Evolutionary conservation across 176 grass and related monocot species (phyloP), one percentile per base, ranked within the genome.

Genomic region (Carex parvula): DNA sequence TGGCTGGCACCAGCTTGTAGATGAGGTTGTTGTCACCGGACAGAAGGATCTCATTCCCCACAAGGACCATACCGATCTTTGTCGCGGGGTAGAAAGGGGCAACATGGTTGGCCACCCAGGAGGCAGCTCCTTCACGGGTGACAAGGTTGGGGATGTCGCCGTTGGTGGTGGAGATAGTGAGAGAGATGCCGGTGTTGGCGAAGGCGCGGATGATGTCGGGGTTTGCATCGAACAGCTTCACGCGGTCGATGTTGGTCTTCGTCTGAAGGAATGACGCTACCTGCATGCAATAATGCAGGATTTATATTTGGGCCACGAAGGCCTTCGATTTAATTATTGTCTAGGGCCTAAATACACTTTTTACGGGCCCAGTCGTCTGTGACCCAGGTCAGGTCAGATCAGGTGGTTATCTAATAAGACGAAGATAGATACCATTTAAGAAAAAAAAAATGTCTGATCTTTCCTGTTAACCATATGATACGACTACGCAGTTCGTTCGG

Each of bases 211-310:
- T 80, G 24, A 94, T 84, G 57, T 97, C 92, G 10, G 90, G 79
- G 79, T 89, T 94, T 4, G 86, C 71, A 79, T 97, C 95, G 79
- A 97, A 97, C 3, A 97, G 84, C 92, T 97, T 97, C 61, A 94
- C 90, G 8, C 90, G 92, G 90, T 97, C 84, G 60, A 97, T 88
- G 84, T 32, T 63, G 22, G 95, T 97, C 84, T 64, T 64, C 44
- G 87, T 87, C 2, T 87, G 60, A 30, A 97, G 83, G 81, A 94
- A 97, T 13, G 81, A 35, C 13, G 92, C 89, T 13, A 94, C 92
- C 41, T 84, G 85, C 0, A 76, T 13, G 6, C 21, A 58, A 22
- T 30, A 76, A 33, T 17, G 6, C 10, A 16, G 17, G 9, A 15
- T 54, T 24, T 26, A 56, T 55, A 77, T 29, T 26, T 48, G 46